Evolutionary conservation across 768 basidiomycete genomes (phyloP), one percentile per base, ranked within the genome.

Genomic region (Hemileccinum impolitum): DNA sequence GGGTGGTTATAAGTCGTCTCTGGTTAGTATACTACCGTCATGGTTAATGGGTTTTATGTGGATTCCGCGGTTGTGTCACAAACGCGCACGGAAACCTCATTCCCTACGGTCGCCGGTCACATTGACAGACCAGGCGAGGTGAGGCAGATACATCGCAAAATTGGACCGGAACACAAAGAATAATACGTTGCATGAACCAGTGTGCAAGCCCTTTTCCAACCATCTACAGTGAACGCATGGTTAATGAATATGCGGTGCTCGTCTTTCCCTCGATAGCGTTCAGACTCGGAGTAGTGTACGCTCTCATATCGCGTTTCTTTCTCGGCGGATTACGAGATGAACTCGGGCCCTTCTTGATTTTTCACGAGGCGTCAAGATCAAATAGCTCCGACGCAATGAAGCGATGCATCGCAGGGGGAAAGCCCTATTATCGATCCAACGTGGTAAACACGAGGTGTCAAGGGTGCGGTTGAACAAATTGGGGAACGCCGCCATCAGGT

Each of bases 11-110:
- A 49, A 56, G 51, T 39, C 31, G 55, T 47, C 35, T 55, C 51
- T 44, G 19, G 50, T 50, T 56, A 46, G 43, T 35, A 25, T 42
- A 54, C 45, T 47, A 47, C 41, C 35, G 19, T 50, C 54, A 55
- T 54, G 47, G 43, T 50, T 19, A 36, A 52, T 53, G 53, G 56
- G 48, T 55, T 59, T 69, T 64, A 64, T 66, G 61, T 62, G 63
- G 56, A 58, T 57, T 38, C 54, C 39, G 46, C 48, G 61, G 53
- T 61, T 59, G 63, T 61, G 65, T 62, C 61, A 64, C 64, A 59
- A 62, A 61, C 51, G 62, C 62, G 64, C 71, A 71, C 64, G 72
- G 60, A 63, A 66, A 62, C 66, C 70, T 59, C 72, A 62, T 70
- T 72, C 47, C 62, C 63, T 57, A 37, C 56, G 57, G 57, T 64